Base-by-base conservation (phyloP, 495 filamentous ascomycete species). In the Penicillium flavigenum region DNA sequence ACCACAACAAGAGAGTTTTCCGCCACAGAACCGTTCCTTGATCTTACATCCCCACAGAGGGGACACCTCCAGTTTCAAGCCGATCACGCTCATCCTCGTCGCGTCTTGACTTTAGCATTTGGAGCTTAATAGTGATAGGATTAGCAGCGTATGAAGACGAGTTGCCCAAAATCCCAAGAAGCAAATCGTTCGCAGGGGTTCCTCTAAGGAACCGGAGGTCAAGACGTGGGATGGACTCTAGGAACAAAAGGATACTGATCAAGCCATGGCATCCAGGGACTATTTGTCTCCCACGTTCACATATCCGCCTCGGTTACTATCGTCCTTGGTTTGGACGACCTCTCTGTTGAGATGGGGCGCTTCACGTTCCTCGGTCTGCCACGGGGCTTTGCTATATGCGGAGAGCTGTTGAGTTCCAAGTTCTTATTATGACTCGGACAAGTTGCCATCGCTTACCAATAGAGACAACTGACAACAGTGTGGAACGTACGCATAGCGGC, bases 401-500 rank as follows among this genome's bases (percentile, higher is more conserved):
- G 8, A 52, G 47, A 52, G 32, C 11, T 44, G 36, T 36, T 16
- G 16, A 10, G 12, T 11, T 32, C 2, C 20, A 7, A 11, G 3
- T 32, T 24, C 24, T n/a, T 26, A 14, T 17, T 16, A 26, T 44
- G 6, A 24, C 17, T 14, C 2, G 14, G 1, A 12, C 34, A 16
- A 16, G 12, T 36, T 12, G 34, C 14, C 14, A 36, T 50, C 12
- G 67, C 74, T 50, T 65, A 81, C 78, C 85, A 88, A 63, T 84
- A 85, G 16, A 88, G 85, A 61, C 89, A 92, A 17, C 82, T 82
- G 17, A 90, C 83, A 2, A 26, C 27, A 10, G 11, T 16, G 12
- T 36, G 4, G 14, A 12, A 69, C 26, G 66, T 60, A 0, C 67
- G 68, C 57, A 86, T 83, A 4, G 81, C 84, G 4, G 71, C 66